Base-by-base conservation (phyloP, 2,329 filamentous ascomycete species). In the Bipolaris zeicola region DNA sequence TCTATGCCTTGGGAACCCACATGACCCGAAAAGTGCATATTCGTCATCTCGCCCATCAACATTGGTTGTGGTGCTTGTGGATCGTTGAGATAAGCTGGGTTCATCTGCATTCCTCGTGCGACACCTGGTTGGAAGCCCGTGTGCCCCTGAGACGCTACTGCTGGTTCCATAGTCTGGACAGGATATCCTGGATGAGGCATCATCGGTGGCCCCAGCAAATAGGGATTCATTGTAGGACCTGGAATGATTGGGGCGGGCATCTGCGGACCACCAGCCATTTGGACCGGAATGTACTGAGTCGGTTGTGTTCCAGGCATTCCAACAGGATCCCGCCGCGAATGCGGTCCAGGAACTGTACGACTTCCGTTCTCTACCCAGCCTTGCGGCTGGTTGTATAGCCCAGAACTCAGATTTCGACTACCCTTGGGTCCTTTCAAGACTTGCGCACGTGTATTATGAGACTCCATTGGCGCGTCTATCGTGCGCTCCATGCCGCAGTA, bases 11-110 rank as follows among this genome's bases (percentile, higher is more conserved):
- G 62, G 28, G 43, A 14, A 3, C 44, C 38, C n/a, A 58, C 55
- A 16, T 55, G 50, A 10, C 51, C 45, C 16, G 51, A 10, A 48
- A 65, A 64, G 36, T 63, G 55, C n/a, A 60, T 62, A 52, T 74
- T 74, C 1, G 70, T 70, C 65, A 72, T 62, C 36, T 76, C 67
- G 2, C 60, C 63, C 47, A 74, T 70, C 4, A 61, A 64, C 18
- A 44, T 47, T 14, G 49, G 52, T 14, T 63, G 57, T 13, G 52
- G 34, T 14, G 31, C 44, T 6, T 52, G 50, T 36, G 39, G 47
- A 10, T 67, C 62, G n/a, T 55, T 51, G 10, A 56, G 39, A 34
- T 64, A 66, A n/a, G 41, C 46, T 14, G 59, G 60, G 20, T 55
- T 52, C 50, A 65, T 62, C 11, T 54, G 48, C 10, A 61, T 45